Percentiles rank a stretch among this genome's conserved stretches.
Evolutionary conservation across 352 stramenopile species (phyloP).

Genomic region (Hyaloperonospora arabidopsidis): DNA sequence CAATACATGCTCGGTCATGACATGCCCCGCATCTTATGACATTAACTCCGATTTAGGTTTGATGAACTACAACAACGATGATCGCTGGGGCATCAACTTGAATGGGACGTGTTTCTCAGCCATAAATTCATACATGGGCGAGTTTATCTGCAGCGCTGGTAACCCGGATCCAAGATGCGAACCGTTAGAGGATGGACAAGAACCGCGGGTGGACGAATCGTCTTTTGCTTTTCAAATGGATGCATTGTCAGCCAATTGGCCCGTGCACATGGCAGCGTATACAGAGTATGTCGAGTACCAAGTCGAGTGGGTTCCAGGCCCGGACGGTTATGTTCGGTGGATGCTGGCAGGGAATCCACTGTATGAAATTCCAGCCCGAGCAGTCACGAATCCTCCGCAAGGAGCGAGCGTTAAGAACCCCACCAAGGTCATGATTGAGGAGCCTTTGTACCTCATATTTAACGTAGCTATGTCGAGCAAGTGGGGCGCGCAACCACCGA

Average conservation of each 20-base stretch:
- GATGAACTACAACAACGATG: slow-evolving; percentile 15
- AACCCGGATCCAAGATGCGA: slow-evolving; percentile 27
- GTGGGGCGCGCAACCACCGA: slow-evolving; percentile 76
- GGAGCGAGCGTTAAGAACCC: slow-evolving; percentile 46
- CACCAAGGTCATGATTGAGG: slow-evolving; percentile 88
- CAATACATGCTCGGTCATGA: slow-evolving; percentile 31
- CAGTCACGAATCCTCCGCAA: slow-evolving; percentile 49
- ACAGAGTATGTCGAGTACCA: slow-evolving; percentile 39
- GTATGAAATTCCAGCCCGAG: slow-evolving; percentile 77
- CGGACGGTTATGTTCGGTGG: slow-evolving; percentile 54
- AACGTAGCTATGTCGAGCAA: slow-evolving; percentile 91
- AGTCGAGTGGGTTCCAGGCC: slow-evolving; percentile 53
- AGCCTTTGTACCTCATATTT: slow-evolving; percentile 93
- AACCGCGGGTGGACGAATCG: slow-evolving; percentile 4
- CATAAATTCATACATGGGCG: slow-evolving; percentile 41
- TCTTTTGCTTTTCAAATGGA: slow-evolving; percentile 79
- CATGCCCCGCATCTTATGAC: slow-evolving; percentile 36
- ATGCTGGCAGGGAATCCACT: slow-evolving; percentile 80
- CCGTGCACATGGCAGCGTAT: slow-evolving; percentile 43
- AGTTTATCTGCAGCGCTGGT: slow-evolving; percentile 38
- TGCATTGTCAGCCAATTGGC: slow-evolving; percentile 49
- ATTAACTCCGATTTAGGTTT: slow-evolving; percentile 29
- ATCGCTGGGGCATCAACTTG: slow-evolving; percentile 40
- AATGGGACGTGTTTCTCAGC: slow-evolving; percentile 42
- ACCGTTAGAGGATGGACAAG: slow-evolving; percentile 6